Evolutionary conservation across 2,329 filamentous ascomycete genomes (phyloP).

Genomic region (Clonostachys byssicola): DNA sequence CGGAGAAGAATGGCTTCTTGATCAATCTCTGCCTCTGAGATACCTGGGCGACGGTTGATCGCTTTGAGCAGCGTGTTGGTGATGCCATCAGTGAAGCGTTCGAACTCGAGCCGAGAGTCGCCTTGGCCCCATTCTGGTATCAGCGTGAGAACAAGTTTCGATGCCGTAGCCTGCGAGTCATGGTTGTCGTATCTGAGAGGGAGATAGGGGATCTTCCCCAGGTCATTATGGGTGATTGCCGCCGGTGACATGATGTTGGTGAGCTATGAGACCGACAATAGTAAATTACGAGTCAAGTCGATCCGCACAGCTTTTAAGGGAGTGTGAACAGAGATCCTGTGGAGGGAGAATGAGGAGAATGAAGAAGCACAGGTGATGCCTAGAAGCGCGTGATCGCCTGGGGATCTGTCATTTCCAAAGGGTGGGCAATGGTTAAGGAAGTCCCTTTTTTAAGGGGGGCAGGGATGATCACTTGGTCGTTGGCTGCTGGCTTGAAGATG

Average conservation of each 20-base stretch:
- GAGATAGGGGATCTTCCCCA: slow-evolving; percentile 56
- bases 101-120: slow-evolving; percentile 74
- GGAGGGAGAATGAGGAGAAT: neutral
- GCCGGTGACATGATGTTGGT: slow-evolving; percentile 25
- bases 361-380: neutral
- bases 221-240: slow-evolving; percentile 17
- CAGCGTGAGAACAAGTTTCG: slow-evolving; percentile 73
- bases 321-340: neutral
- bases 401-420: neutral
- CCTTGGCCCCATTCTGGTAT: slow-evolving; percentile 77
- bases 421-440: neutral
- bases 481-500: too few species aligned
- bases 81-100: slow-evolving; percentile 95
- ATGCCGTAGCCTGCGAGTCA: slow-evolving; percentile 74
- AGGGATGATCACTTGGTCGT: too few species aligned
- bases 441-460: neutral
- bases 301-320: neutral
- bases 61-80: slow-evolving; percentile 89
- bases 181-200: slow-evolving; percentile 73
- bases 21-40: slow-evolving; percentile 71
- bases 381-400: neutral
- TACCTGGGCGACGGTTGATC: slow-evolving; percentile 62
- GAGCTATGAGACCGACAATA: slow-evolving; percentile 2
- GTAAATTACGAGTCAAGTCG: neutral
- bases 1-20: slow-evolving; percentile 82